phyloP scores from a whole-genome alignment of 768 basidiomycete genomes.

The Gyrodon lividus region DNA sequence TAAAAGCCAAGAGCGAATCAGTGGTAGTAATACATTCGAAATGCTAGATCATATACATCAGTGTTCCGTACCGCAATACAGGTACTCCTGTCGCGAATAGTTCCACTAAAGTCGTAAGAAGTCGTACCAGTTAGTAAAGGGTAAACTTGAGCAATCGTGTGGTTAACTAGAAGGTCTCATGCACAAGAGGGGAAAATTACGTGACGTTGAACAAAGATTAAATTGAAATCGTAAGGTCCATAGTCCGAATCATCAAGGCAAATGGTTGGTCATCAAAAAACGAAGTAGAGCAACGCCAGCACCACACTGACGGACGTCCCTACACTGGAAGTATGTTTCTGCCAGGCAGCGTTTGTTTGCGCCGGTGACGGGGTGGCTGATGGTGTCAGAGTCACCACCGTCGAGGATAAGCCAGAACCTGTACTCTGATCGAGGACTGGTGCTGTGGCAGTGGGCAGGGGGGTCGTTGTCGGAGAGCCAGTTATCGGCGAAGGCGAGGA shows the following conservation, averaged over 20 bases:
- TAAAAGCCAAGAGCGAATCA: background rate
- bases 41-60: conserved; percentile 26
- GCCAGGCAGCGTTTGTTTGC: conserved; percentile 26
- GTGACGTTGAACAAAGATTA: conserved; percentile 11
- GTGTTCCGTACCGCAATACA: conserved; percentile 13
- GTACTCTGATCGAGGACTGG: background rate
- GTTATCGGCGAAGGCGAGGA: background rate
- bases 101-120: conserved; percentile 15
- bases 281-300: conserved; percentile 15
- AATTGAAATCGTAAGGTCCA: conserved; percentile 8
- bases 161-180: conserved; percentile 11
- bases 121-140: conserved; percentile 12
- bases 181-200: conserved; percentile 16
- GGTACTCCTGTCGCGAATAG: conserved; percentile 9
- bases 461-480: background rate
- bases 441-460: conserved; percentile 1
- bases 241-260: conserved; percentile 7
- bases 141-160: background rate
- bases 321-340: conserved; percentile 16
- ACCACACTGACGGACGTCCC: conserved; percentile 15
- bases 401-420: background rate
- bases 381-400: conserved; percentile 5
- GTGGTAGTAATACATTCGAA: conserved; percentile 22
- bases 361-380: conserved; percentile 11
- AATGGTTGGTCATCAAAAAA: conserved; percentile 19